Evolutionary conservation across 495 filamentous ascomycete genomes (phyloP), one percentile per base, ranked within the genome.

Genomic region (Extremus antarcticus): DNA sequence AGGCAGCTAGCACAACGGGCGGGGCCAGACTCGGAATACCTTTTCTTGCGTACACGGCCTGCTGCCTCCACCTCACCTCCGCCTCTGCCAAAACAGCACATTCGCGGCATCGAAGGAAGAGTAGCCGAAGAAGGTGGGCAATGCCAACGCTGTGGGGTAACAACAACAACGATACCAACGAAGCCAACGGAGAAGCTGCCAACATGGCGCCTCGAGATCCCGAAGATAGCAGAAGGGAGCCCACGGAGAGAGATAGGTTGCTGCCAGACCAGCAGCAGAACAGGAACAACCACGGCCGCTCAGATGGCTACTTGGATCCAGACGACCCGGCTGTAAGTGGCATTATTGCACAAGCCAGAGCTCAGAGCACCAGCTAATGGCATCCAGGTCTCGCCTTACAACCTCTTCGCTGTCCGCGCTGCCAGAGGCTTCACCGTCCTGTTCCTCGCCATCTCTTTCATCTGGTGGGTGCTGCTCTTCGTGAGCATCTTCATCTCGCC

Each of bases 401-500:
- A 98, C 65, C 81, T 96, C 50, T 94, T 86, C 81, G 85, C 80
- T 57, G 85, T 98, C 38, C 82, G 92, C 25, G 75, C 85, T 29
- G 70, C 91, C 15, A 80, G 88, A 59, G 84, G 78, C 65, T 63
- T 89, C 39, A 87, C 86, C 2, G 76, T 91, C 54, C 51, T 86
- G 49, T 85, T 95, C 62, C 74, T 89, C 25, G 70, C 72, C 54
- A 67, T 94, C 61, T 85, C 78, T 64, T 87, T 95, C 61, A 62
- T 88, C 40, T 98, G 92, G 90, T 96, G 92, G 91, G 76, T 85
- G 8, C 70, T 96, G 51, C 74, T 95, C 15, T 73, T 98, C 16
- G 80, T 95, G 2, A 86, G 86, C 20, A 80, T 84, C 51, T 98
- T 98, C 68, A 80, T 94, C 63, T 94, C 82, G 53, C 86, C 89